Evolutionary conservation across 2,329 filamentous ascomycete species (phyloP), one percentile per base, ranked within the genome.

Genomic region (Colletotrichum phormii): DNA sequence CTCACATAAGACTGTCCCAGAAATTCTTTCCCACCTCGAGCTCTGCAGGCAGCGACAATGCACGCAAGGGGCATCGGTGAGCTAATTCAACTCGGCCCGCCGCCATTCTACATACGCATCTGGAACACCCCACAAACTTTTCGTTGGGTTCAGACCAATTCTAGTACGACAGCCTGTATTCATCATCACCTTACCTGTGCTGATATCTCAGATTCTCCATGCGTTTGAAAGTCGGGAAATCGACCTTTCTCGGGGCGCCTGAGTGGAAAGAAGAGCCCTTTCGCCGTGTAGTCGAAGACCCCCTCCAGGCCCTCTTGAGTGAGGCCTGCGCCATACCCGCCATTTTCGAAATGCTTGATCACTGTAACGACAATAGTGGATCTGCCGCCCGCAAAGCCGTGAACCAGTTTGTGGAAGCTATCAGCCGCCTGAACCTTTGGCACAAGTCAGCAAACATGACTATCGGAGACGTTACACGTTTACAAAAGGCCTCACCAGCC

Each of bases 111-210:
- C 59, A n/a, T n/a, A n/a, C n/a, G 73, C 74, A 4, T 77, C 77
- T 2, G 83, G 81, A 1, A 69, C 79, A n/a, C 74, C 81, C 0
- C 83, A 85, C 57, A 78, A 77, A 42, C 75, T 85, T 0, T 85
- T 85, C 62, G 75, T 82, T 1, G 84, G 83, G 0, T 82, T 82
- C 60, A 76, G 84, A n/a, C 82, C 84, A 7, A 74, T 82, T 6
- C 75, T 85, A 35, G 83, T 84, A 76, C 51, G 81, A 22, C 4
- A 37, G 22, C 12, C 3, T 18, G 33, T 4, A 11, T 18, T 31
- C 12, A 18, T 55, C 12, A 51, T 13, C 18, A 57, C 8, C 8
- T 37, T 15, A 15, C 5, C 35, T 37, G 12, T 37, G 35, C 29
- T 64, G n/a, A 49, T 53, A 46, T 29, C 1, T 31, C 53, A 83